Percentiles rank a stretch among this genome's conserved stretches.
phyloP scores from a whole-genome alignment of 1,284 basidiomycete species.

The Pisolithus thermaeus region DNA sequence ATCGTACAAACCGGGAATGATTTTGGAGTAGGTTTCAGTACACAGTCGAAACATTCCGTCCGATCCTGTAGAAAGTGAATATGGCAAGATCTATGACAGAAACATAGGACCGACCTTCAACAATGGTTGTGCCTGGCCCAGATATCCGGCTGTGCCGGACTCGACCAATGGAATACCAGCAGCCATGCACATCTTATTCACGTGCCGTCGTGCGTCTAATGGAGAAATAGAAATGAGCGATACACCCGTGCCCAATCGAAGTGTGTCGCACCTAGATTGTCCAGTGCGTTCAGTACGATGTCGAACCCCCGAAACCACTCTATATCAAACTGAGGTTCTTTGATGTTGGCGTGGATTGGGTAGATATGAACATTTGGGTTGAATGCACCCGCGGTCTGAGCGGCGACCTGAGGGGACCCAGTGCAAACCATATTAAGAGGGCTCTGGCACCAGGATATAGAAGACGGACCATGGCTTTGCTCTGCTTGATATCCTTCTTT shows the following conservation, averaged over 20 bases:
- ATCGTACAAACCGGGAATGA: constrained; percentile 98
- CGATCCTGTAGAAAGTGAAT: constrained; percentile 47
- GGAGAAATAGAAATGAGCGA: not conserved
- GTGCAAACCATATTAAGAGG: too few relatives aligned
- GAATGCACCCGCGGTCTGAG: constrained; percentile 84
- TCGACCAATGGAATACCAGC: constrained; percentile 89
- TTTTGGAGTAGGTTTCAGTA: constrained; percentile 86
- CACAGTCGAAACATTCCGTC: constrained; percentile 91
- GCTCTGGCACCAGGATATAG: constrained; percentile 1
- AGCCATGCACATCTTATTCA: constrained; percentile 97
- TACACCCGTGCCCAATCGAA: not conserved
- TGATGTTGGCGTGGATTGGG: constrained; percentile 94
- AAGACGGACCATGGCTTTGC: constrained; percentile 74
- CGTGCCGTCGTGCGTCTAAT: constrained; percentile 83
- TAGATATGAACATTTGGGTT: constrained; percentile 87
- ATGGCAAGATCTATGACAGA: not conserved
- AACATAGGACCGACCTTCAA: constrained; percentile 46
- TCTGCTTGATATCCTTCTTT: constrained; percentile 96
- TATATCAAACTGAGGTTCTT: constrained; percentile 87
- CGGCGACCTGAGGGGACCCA: constrained; percentile 60
- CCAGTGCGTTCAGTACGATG: constrained; percentile 92
- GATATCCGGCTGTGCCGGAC: constrained; percentile 94
- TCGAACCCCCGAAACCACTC: constrained; percentile 89
- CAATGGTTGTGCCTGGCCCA: constrained; percentile 80
- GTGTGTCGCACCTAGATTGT: constrained; percentile 79